These are phyloP conservation scores for Leccinum variicolor DNA, from an alignment of 768 basidiomycete species.

Conservation along the genomic window DNA sequence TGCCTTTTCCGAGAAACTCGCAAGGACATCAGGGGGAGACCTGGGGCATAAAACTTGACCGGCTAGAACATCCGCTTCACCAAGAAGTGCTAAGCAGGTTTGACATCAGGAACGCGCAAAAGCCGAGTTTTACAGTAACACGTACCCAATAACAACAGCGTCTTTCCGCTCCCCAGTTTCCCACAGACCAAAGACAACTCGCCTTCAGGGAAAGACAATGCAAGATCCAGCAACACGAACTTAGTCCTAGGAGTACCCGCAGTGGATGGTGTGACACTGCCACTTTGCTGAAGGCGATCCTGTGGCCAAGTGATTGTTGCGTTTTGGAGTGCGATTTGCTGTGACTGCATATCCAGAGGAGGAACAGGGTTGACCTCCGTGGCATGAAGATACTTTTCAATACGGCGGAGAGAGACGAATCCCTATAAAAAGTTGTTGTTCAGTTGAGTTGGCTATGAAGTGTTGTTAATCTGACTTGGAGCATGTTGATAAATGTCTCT, in stretches of 20 bases:
- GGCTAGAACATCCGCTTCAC: slow-evolving; percentile 52
- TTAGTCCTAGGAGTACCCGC: slow-evolving; percentile 73
- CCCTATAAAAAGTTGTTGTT: slow-evolving; percentile 38
- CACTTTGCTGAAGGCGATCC: slow-evolving; percentile 50
- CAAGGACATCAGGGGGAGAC: slow-evolving; percentile 78
- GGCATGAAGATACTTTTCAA: slow-evolving; percentile 82
- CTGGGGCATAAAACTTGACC: slow-evolving; percentile 83
- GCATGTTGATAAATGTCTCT: slow-evolving; percentile 85
- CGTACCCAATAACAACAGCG: slow-evolving; percentile 68
- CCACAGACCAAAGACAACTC: slow-evolving; percentile 85
- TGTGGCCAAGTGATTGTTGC: slow-evolving; percentile 92
- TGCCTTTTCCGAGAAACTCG: slow-evolving; percentile 46
- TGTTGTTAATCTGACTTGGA: slow-evolving; percentile 51
- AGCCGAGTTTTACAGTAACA: not conserved
- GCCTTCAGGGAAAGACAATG: slow-evolving; percentile 72
- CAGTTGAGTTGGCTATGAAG: not conserved
- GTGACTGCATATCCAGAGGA: slow-evolving; percentile 53
- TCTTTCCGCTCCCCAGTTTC: slow-evolving; percentile 87
- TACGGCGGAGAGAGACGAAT: slow-evolving; percentile 82
- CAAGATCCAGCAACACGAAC: slow-evolving; percentile 79
- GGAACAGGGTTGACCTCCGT: slow-evolving; percentile 67
- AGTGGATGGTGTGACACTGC: slow-evolving; percentile 48
- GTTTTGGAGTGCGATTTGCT: slow-evolving; percentile 70
- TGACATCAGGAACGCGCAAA: slow-evolving; percentile 10
- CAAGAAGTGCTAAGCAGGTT: slow-evolving; percentile 59